Base-by-base conservation (phyloP, 176 grass and related monocot genomes). In the Saccharum officinarum region DNA sequence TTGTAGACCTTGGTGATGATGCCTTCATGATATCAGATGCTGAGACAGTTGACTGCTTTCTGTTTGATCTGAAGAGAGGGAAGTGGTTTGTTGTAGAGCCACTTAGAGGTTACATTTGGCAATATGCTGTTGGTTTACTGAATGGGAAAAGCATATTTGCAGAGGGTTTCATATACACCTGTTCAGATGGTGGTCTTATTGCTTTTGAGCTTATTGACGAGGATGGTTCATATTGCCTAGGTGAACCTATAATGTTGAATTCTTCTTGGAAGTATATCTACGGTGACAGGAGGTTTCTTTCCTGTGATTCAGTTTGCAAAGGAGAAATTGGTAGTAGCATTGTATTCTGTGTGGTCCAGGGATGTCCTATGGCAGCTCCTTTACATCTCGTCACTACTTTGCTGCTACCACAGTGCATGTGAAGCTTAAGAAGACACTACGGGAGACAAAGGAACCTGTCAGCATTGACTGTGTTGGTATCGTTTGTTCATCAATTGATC, bases 141-240 rank as follows among this genome's bases (percentile, higher is more conserved):
- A 52, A 34, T 20, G 75, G 65, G 37, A 78, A 17, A 25, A 50
- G 49, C 75, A 71, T 85, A 18, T 85, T 71, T 25, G 26, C 2
- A 1, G 38, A 71, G 37, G 83, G 75, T 44, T 78, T 78, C 18
- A 18, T 85, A 26, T 85, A 85, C 40, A 16, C 83, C 37, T 78
- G 28, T n/a, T 69, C 36, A 57, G 10, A 70, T 23, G 1, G 4
- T 11, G n/a, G 49, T 18, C 75, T 85, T 5, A 20, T 39, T 10
- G 75, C 83, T 2, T 85, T 23, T 61, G 75, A 85, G 65, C 18
- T 78, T 26, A 22, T 46, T 34, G 2, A n/a, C 3, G 38, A 85
- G n/a, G 16, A 18, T 59, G 22, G 1, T 61, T 83, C 17, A 1
- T 70, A 36, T 60, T 0, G 18, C 6, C 33, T 78, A 14, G 46